Evolutionary conservation across 1,139 yeast species (phyloP), one percentile per base, ranked within the genome.

Genomic region (Kodamaea ohmeri): DNA sequence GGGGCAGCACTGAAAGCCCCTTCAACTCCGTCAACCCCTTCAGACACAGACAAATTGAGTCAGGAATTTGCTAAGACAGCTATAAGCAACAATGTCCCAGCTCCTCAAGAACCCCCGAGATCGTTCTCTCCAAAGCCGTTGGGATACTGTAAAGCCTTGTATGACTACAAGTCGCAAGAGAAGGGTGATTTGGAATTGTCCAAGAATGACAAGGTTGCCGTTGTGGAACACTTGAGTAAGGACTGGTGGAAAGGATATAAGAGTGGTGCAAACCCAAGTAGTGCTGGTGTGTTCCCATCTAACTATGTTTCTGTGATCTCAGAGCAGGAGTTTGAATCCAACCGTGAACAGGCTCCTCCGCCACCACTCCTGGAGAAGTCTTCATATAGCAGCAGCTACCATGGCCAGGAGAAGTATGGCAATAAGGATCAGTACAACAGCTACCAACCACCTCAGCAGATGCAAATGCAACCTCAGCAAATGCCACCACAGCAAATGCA

Each of bases 181-280:
- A 67, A 76, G 0, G 92, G 81, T 29, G 98, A 92, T 58, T 65
- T 92, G 52, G 61, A 60, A 5, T 68, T 92, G 34, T 56, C 51
- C 34, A 73, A 67, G 35, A 97, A 94, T 35, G 92, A 83, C 46
- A 78, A 74, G 52, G 60, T 92, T 38, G 76, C 76, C 27, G 76
- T 92, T 6, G 45, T 77, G 4, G 96, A 89, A 55, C 87, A 79
- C 56, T 71, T 84, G 42, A 86, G 94, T 15, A 73, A 75, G 28
- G 94, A 89, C 57, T 90, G 98, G 97, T 89, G 94, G 88, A 83
- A 78, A 57, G 97, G 98, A 31, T 67, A 63, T 52, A 61, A 55
- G 43, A 50, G 52, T 37, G 63, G 68, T 41, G 4, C 26, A 12
- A 21, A 13, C 9, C 7, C 34, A 5, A 47, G 60, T 28, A n/a